Evolutionary conservation across 148 eudicot genomes (phyloP).

Genomic region (Amaranthus palmeri): DNA sequence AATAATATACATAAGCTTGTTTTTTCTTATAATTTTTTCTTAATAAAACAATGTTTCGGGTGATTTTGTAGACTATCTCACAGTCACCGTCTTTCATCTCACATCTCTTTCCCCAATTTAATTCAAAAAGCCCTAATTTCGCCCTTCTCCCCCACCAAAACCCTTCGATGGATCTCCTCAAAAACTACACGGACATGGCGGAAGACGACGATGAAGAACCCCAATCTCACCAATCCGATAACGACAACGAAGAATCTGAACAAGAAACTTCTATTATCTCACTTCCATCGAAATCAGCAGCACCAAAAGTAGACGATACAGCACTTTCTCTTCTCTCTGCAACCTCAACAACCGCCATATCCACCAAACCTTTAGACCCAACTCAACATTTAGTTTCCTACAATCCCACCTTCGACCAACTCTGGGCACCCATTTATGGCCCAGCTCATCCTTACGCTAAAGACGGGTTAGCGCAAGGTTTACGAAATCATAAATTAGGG

Average conservation of each 20-base stretch:
- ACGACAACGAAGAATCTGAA: not conserved
- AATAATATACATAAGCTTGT: no score
- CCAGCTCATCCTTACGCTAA: slow-evolving; percentile 92
- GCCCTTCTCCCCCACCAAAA: not conserved
- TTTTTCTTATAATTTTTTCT: no score
- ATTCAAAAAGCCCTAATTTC: not conserved
- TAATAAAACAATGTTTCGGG: no score
- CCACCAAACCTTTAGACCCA: slow-evolving; percentile 68
- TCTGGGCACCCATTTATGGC: slow-evolving; percentile 90
- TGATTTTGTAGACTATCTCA: no score
- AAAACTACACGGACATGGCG: not conserved
- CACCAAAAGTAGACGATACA: slow-evolving; percentile 84
- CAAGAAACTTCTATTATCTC: slow-evolving; percentile 20
- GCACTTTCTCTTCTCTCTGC: slow-evolving; percentile 65
- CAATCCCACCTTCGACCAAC: slow-evolving; percentile 90
- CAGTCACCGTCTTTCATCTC: not conserved
- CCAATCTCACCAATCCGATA: not conserved
- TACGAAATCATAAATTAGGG: slow-evolving; percentile 89
- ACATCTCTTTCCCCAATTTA: not conserved
- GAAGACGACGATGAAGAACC: slow-evolving; percentile 11
- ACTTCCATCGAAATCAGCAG: slow-evolving; percentile 65
- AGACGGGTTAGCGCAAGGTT: slow-evolving; percentile 84
- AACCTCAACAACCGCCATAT: slow-evolving; percentile 20
- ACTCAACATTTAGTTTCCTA: slow-evolving; percentile 60
- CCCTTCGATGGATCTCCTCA: slow-evolving; percentile 3